Evolutionary conservation across 73 alveolate species (phyloP), one percentile per base, ranked within the genome.

Genomic region (Paramecium caudatum): DNA sequence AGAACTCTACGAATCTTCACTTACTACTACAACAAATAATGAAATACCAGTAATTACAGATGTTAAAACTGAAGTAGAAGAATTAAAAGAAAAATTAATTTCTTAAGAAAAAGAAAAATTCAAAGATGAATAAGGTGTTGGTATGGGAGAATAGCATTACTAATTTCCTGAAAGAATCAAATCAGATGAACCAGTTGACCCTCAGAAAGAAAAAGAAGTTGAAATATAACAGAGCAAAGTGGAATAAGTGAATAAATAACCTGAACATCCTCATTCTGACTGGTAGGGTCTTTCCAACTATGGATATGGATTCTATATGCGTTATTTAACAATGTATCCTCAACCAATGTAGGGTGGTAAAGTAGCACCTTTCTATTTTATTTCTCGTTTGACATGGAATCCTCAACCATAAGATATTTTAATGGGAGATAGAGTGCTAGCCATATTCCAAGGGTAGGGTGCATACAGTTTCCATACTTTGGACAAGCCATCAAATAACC

Each of bases 231-330:
- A 6, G n/a, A 39, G 23, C 23, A 55, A 55, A 23, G 8, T 10
- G 13, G 12, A 55, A 19, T 55, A 55, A 9, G 21, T 23, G 27
- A 27, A 55, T 12, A 13, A 46, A 23, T 23, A 55, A 9, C 2
- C 23, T 4, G 3, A 55, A 55, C 15, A 55, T 21, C 30, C 21
- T 13, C 10, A 46, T 27, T 55, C 80, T 10, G 80, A 55, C 30
- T 55, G 80, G 80, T 37, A 55, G 9, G 80, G 80, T 27, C 30
- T 55, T 10, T 27, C 46, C 10, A 27, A 34, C 1, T 74, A 74
- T 43, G 88, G 88, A 5, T 74, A 74, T 74, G 88, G 88, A 1
- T 74, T 74, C 46, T 74, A 39, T 74, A 15, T 74, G 32, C 36
- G 88, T 16, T 41, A 41, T 43, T 7, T 74, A 1, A 15, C 41